phyloP scores from a whole-genome alignment of 1,284 basidiomycete genomes.

The Mrakiaceae sp. region DNA sequence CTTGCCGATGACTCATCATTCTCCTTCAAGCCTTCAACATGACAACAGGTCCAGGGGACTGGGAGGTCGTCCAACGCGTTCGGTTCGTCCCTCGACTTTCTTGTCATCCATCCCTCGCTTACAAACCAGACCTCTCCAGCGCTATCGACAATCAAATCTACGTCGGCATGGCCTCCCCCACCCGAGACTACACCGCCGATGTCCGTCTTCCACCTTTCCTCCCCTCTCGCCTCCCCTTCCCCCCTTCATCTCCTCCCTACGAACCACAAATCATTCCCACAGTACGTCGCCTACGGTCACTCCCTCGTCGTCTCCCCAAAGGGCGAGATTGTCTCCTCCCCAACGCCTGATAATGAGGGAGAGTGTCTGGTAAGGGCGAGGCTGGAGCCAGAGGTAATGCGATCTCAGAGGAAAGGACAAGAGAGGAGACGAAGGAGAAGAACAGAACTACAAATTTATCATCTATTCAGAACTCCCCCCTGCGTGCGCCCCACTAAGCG shows the following conservation, averaged over 20 bases:
- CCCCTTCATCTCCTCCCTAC: not conserved
- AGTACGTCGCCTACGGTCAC: conserved; percentile 21
- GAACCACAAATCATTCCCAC: not conserved
- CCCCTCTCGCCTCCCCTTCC: not conserved
- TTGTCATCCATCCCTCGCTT: not conserved
- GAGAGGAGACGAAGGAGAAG: too few relatives aligned
- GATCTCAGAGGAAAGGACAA: not conserved
- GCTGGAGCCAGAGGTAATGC: conserved; percentile 8
- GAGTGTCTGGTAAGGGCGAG: conserved; percentile 14
- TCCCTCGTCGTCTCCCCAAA: conserved; percentile 16
- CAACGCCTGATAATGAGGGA: conserved; percentile 15
- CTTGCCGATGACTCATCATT: too few relatives aligned
- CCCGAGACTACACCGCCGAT: conserved; percentile 24
- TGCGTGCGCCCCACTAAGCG: too few relatives aligned
- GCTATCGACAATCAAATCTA: conserved; percentile 34
- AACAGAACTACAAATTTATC: too few relatives aligned
- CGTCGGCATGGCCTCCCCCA: conserved; percentile 31
- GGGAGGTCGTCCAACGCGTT: conserved; percentile 31
- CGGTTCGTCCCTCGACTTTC: conserved; percentile 12
- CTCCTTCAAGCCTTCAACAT: conserved; percentile 33
- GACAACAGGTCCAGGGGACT: conserved; percentile 30
- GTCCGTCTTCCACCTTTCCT: not conserved
- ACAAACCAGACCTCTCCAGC: not conserved
- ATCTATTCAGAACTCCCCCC: too few relatives aligned
- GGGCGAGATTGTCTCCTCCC: conserved; percentile 17